Evolutionary conservation across 495 filamentous ascomycete genomes (phyloP).

Genomic region (Penicillium bialowiezense): DNA sequence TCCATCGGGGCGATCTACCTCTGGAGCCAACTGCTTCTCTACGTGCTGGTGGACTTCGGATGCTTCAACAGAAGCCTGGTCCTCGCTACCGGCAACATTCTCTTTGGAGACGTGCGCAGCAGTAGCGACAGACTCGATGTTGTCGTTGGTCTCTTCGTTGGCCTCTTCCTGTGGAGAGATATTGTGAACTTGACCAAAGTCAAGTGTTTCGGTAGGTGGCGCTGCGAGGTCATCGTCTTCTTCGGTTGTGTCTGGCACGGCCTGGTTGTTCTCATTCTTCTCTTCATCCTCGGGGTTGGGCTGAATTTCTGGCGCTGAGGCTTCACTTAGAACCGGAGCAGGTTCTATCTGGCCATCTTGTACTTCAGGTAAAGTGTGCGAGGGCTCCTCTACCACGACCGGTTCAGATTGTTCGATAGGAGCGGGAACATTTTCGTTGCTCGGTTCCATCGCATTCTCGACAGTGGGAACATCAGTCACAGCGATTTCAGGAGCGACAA

Average conservation of each 20-base stretch:
- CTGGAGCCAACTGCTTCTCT: conserved; percentile 8
- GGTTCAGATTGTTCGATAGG: conserved; percentile 5
- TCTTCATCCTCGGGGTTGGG: neutral
- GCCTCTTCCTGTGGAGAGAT: conserved; percentile 13
- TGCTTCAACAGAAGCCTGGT: conserved; percentile 1
- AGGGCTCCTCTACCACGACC: conserved; percentile 2
- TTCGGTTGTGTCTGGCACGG: neutral
- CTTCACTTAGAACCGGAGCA: no score
- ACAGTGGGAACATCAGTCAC: conserved; percentile 24
- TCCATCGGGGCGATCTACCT: conserved; percentile 9
- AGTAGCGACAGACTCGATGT: no score
- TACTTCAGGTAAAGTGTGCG: no score
- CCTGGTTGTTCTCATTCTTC: neutral
- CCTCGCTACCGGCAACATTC: conserved; percentile 3
- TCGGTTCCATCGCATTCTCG: neutral
- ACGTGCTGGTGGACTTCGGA: neutral
- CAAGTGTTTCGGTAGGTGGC: neutral
- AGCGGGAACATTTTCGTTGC: conserved; percentile 1
- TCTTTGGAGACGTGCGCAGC: conserved; percentile 12
- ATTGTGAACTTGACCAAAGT: neutral
- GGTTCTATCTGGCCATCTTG: no score
- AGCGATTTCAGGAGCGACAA: conserved; percentile 19
- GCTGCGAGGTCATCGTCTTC: neutral
- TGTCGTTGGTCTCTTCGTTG: conserved; percentile 22
- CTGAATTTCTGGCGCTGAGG: neutral